A percentile compares a stretch with the other conserved stretches of the same genome.
Evolutionary conservation across 768 basidiomycete species (phyloP).

Genomic region (Strobilomyces dryophilus): DNA sequence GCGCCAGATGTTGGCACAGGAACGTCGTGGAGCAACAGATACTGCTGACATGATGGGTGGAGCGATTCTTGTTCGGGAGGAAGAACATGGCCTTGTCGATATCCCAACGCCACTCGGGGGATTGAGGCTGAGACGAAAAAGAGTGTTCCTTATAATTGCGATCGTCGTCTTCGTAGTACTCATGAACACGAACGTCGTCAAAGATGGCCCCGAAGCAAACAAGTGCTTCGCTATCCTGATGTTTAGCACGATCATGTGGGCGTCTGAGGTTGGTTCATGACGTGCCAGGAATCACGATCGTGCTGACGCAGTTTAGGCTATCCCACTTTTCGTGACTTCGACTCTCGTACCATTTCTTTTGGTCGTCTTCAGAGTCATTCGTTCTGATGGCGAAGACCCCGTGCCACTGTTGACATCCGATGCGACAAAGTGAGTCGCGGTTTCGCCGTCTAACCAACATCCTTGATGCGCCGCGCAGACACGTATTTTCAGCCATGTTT

Average conservation of each 20-base stretch:
- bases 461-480: too few species aligned
- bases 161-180: slow-evolving; percentile 47
- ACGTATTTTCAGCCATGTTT: too few species aligned
- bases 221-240: too few species aligned
- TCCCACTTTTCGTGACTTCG: slow-evolving; percentile 23
- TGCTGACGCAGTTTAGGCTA: too few species aligned
- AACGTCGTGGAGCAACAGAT: slow-evolving; percentile 52
- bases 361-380: slow-evolving; percentile 78
- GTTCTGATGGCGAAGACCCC: slow-evolving; percentile 34
- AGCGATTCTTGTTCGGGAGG: slow-evolving; percentile 41
- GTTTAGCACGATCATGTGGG: slow-evolving; percentile 94
- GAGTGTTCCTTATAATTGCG: slow-evolving; percentile 55
- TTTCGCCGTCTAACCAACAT: too few species aligned
- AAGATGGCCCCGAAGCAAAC: too few species aligned
- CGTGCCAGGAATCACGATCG: too few species aligned
- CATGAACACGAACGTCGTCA: too few species aligned
- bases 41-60: slow-evolving; percentile 38
- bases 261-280: slow-evolving; percentile 67
- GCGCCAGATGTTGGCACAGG: slow-evolving; percentile 87
- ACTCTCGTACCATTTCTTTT: slow-evolving; percentile 84
- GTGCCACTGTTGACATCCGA: too few species aligned
- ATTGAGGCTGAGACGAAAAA: slow-evolving; percentile 61
- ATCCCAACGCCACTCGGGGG: slow-evolving; percentile 64
- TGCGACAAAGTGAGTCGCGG: too few species aligned
- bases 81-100: slow-evolving; percentile 34